Evolutionary conservation across 352 stramenopile species (phyloP), one percentile per base, ranked within the genome.

Genomic region (Thraustochytrium striatum): DNA sequence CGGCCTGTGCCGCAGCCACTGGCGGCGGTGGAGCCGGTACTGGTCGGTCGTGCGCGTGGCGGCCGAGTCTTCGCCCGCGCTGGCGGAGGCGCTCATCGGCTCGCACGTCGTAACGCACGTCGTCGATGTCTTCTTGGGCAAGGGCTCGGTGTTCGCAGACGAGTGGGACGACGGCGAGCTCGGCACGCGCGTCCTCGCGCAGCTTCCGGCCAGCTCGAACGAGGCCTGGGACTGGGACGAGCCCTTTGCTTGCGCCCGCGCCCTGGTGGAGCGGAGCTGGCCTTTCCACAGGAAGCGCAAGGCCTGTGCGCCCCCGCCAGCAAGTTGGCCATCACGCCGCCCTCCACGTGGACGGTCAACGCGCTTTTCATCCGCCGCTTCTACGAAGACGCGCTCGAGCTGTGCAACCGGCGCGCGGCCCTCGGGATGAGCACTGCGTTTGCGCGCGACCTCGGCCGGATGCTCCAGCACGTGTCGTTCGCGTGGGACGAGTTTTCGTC

Each of bases 111-210:
- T 70, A 7, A 38, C 59, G 13, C 59, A 70, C 41, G 59, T 33
- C 0, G 1, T 70, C 9, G 59, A 70, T 38, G 53, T 70, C 16
- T 70, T 70, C 41, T 53, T 70, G 59, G 59, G 59, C 25, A 50
- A 28, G 11, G 36, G 25, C 9, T 70, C 59, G 33, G n/a, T n/a
- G n/a, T n/a, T n/a, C n/a, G n/a, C n/a, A n/a, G n/a, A n/a, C n/a
- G n/a, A n/a, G n/a, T n/a, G n/a, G n/a, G n/a, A n/a, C n/a, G n/a
- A n/a, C n/a, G n/a, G n/a, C n/a, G n/a, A n/a, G n/a, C n/a, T n/a
- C n/a, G n/a, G n/a, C n/a, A n/a, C n/a, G n/a, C n/a, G n/a, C n/a
- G n/a, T n/a, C n/a, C n/a, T n/a, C n/a, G n/a, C n/a, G n/a, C n/a
- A n/a, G n/a, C n/a, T n/a, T n/a, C n/a, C n/a, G n/a, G n/a, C n/a